phyloP scores from a whole-genome alignment of 1,139 yeast genomes.

The Yarrowia galli region DNA sequence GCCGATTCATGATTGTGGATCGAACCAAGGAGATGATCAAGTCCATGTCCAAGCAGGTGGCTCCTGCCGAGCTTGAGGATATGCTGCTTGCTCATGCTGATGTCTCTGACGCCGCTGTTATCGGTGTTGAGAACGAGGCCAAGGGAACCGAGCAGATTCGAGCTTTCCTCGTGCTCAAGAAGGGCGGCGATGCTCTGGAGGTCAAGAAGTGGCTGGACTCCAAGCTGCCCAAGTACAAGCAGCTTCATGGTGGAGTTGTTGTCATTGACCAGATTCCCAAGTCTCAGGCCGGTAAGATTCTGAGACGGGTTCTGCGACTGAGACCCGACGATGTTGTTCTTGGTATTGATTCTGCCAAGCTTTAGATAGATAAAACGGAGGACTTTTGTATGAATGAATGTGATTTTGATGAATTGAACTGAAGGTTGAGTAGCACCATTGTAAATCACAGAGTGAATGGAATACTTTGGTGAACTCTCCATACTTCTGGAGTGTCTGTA shows the following conservation, averaged over 20 bases:
- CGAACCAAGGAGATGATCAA: constrained; percentile 83
- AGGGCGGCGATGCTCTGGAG: constrained; percentile 80
- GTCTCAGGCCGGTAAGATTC: constrained; percentile 51
- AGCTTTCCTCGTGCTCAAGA: constrained; percentile 55
- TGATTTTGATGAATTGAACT: neutral
- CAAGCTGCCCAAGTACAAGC: constrained; percentile 47
- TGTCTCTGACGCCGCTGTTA: constrained; percentile 52
- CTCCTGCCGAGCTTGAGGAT: constrained; percentile 81
- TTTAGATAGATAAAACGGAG: neutral
- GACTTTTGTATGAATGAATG: neutral
- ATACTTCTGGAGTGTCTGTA: too few species aligned
- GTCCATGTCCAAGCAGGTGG: constrained; percentile 82
- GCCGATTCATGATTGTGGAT: constrained; percentile 69
- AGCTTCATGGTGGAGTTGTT: constrained; percentile 52
- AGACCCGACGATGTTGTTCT: constrained; percentile 41
- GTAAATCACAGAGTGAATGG: too few species aligned
- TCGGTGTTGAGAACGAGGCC: constrained; percentile 49
- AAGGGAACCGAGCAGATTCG: constrained; percentile 52
- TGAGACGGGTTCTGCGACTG: constrained; percentile 46
- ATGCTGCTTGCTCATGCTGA: constrained; percentile 57
- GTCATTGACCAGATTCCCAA: constrained; percentile 50
- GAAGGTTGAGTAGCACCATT: too few species aligned
- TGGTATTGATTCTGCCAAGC: neutral
- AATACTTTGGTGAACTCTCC: neutral
- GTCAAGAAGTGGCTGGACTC: constrained; percentile 65